These are phyloP conservation scores for Phytophthora melonis DNA, from an alignment of 352 stramenopile genomes.

Conservation along the genomic window DNA sequence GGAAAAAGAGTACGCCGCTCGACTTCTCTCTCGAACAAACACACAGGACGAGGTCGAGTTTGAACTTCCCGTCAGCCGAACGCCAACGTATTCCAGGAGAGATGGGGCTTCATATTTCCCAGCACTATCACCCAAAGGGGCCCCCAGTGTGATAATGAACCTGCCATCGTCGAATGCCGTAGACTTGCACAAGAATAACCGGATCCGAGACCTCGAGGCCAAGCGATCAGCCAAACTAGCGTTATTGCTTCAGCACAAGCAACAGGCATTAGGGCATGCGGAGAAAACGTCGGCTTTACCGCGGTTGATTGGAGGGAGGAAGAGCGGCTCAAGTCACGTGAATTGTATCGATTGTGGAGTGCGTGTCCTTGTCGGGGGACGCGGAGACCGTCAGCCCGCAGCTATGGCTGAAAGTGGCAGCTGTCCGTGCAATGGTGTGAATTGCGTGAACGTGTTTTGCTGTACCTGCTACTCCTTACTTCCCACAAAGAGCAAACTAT, in stretches of 20 bases:
- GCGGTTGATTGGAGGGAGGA: slow-evolving; percentile 76
- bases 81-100: slow-evolving; percentile 13
- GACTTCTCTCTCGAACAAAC: slow-evolving; percentile 5
- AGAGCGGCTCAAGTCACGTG: slow-evolving; percentile 64
- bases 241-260: slow-evolving; percentile 64
- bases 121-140: slow-evolving; percentile 9
- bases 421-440: slow-evolving; percentile 56
- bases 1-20: slow-evolving; percentile 33
- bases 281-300: slow-evolving; percentile 61
- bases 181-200: slow-evolving; percentile 59
- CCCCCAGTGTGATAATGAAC: slow-evolving; percentile 9
- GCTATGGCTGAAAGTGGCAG: slow-evolving; percentile 5
- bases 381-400: slow-evolving; percentile 18
- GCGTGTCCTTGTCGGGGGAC: slow-evolving; percentile 48
- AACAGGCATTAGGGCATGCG: slow-evolving; percentile 63
- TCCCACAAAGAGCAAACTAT: slow-evolving; percentile 61
- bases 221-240: slow-evolving; percentile 58
- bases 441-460: slow-evolving; percentile 74
- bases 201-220: slow-evolving; percentile 69
- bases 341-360: slow-evolving; percentile 69
- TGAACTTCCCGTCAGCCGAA: slow-evolving; percentile 5
- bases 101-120: slow-evolving; percentile 15
- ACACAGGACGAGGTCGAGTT: slow-evolving; percentile 21
- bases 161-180: slow-evolving; percentile 10
- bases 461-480: slow-evolving; percentile 55